Percentiles rank a stretch among this genome's conserved stretches.
phyloP scores from a whole-genome alignment of 2,329 filamentous ascomycete genomes.

The Pezicula neosporulosa region DNA sequence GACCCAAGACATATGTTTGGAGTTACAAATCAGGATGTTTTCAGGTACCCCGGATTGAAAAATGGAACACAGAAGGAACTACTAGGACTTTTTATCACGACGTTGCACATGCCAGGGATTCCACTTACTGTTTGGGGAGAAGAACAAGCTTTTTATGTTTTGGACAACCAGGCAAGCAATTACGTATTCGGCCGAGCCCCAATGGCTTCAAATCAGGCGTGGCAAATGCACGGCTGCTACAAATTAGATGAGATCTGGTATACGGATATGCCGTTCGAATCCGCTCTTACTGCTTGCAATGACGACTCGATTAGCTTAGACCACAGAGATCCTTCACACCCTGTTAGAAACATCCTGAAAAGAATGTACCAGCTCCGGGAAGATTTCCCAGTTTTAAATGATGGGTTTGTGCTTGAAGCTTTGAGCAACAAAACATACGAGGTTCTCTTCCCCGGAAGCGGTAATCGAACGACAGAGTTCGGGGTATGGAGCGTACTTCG shows the following conservation, averaged over 20 bases:
- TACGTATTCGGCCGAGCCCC: constrained; percentile 63
- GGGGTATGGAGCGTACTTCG: constrained; percentile 59
- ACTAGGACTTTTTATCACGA: constrained; percentile 54
- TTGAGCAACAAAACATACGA: constrained; percentile 53
- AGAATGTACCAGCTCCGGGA: constrained; percentile 57
- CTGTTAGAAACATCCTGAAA: constrained; percentile 57
- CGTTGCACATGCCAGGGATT: constrained; percentile 56
- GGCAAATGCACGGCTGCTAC: constrained; percentile 64
- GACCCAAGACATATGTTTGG: constrained; percentile 64
- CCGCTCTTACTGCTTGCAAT: constrained; percentile 48
- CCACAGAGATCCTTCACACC: constrained; percentile 59
- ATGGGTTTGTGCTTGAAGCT: constrained; percentile 51
- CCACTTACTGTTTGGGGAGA: constrained; percentile 60
- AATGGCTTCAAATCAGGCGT: constrained; percentile 57
- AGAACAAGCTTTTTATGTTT: constrained; percentile 60
- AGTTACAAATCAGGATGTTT: constrained; percentile 59
- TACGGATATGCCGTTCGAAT: constrained; percentile 52
- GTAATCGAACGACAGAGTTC: constrained; percentile 48
- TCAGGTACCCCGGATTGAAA: constrained; percentile 57
- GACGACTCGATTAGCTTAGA: constrained; percentile 55
- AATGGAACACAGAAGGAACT: constrained; percentile 54
- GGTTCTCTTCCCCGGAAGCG: constrained; percentile 47
- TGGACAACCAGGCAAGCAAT: constrained; percentile 60
- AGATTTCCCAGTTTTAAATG: constrained; percentile 54
- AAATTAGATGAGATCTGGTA: constrained; percentile 52